Base-by-base conservation (phyloP, 1,284 basidiomycete genomes). In the Nidula niveotomentosa region DNA sequence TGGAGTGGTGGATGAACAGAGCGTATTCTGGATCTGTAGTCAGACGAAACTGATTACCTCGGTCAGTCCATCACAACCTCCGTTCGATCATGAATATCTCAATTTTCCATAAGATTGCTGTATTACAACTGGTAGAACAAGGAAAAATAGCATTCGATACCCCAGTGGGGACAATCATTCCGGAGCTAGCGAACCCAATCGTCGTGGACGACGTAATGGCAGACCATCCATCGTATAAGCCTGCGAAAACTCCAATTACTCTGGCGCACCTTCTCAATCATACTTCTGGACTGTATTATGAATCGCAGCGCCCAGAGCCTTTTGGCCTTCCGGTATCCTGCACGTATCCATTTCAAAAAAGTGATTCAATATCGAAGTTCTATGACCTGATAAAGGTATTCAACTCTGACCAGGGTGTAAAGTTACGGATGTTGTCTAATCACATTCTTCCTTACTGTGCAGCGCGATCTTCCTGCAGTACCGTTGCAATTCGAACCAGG, bases 11-110 rank as follows among this genome's bases (percentile, higher is more conserved):
- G 57, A 62, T 49, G 57, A 60, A 17, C 55, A 68, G 23, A 61
- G 62, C 15, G 37, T 69, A 8, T 69, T 66, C 49, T 69, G 71
- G 71, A 55, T 72, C 33, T 72, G 69, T 59, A 74, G 72, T 56
- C 65, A 69, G 58, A 70, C 70, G 1, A 73, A 70, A 54, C 53
- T 70, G n/a, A 49, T 70, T 9, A 59, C 61, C 36, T 62, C 66
- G 3, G 69, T 69, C 55, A 8, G 65, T 51, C 8, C 15, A 15
- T 10, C 45, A 4, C 6, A 51, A 3, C 35, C 13, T 41, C 10
- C 35, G 9, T 17, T 13, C 34, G 12, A 17, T 51, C 8, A 9
- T 10, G 12, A 36, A 13, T 34, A n/a, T 13, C 37, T 39, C 10
- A 9, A 51, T 41, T 6, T 43, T 30, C 17, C 8, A 6, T 8